These are phyloP conservation scores for Trametes gibbosa DNA, from an alignment of 768 basidiomycete genomes.

Conservation along the genomic window DNA sequence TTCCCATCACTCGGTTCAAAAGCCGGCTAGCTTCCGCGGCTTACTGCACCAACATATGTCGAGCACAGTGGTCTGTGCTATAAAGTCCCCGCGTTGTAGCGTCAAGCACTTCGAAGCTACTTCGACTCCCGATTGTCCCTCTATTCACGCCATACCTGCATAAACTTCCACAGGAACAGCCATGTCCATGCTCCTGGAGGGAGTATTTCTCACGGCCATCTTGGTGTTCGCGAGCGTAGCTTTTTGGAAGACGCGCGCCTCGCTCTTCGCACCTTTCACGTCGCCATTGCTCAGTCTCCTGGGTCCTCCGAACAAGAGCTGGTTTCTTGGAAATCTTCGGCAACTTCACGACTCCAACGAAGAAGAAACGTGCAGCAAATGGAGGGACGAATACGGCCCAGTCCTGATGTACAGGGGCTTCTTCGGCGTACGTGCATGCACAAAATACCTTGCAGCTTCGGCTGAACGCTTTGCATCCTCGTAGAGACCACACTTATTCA, in stretches of 20 bases:
- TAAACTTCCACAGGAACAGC: neutral
- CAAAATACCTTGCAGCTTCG: too few relatives aligned
- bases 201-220: neutral
- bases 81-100: too few relatives aligned
- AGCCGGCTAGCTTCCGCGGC: too few relatives aligned
- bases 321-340: conserved; percentile 1
- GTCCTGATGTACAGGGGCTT: conserved; percentile 2
- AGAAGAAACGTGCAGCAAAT: neutral
- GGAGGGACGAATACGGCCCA: neutral
- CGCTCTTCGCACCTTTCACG: neutral
- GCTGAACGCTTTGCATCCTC: too few relatives aligned
- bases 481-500: conserved; percentile 12
- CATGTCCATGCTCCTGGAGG: neutral
- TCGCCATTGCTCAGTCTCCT: neutral
- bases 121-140: neutral
- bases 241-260: neutral
- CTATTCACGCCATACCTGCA: neutral
- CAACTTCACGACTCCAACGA: neutral
- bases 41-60: too few relatives aligned
- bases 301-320: neutral
- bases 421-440: neutral
- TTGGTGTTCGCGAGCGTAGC: neutral
- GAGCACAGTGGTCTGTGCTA: too few relatives aligned
- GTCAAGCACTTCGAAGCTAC: too few relatives aligned
- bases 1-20: too few relatives aligned